phyloP scores from a whole-genome alignment of 352 stramenopile species.

The Phytophthora nicotianae region DNA sequence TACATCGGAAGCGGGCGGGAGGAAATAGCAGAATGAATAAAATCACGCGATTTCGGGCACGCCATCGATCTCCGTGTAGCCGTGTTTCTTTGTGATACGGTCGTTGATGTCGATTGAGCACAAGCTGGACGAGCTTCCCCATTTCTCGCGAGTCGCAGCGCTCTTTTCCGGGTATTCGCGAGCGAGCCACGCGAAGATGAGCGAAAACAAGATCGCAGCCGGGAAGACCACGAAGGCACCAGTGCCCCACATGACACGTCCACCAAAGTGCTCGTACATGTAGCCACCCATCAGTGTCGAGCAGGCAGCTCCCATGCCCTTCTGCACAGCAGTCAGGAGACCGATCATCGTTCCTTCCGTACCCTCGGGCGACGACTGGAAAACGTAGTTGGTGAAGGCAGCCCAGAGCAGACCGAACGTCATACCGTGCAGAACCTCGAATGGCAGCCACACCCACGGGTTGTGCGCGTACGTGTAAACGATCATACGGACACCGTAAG shows the following conservation, averaged over 20 bases:
- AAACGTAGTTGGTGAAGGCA: slow-evolving; percentile 81
- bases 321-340: slow-evolving; percentile 65
- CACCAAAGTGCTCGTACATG: slow-evolving; percentile 70
- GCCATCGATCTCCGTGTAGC: slow-evolving; percentile 32
- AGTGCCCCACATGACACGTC: slow-evolving; percentile 66
- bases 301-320: slow-evolving; percentile 62
- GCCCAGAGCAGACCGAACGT: slow-evolving; percentile 78
- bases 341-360: slow-evolving; percentile 81
- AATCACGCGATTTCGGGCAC: slow-evolving; percentile 20
- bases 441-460: slow-evolving; percentile 65
- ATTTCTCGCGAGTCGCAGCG: slow-evolving; percentile 30
- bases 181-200: slow-evolving; percentile 53
- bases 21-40: slow-evolving; percentile 10
- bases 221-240: slow-evolving; percentile 55
- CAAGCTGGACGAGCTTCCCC: slow-evolving; percentile 35
- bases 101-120: slow-evolving; percentile 43
- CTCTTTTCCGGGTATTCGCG: slow-evolving; percentile 42
- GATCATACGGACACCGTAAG: slow-evolving; percentile 63
- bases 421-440: slow-evolving; percentile 71
- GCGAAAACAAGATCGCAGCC: slow-evolving; percentile 44
- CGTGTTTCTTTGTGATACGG: slow-evolving; percentile 30
- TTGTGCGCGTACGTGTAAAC: slow-evolving; percentile 71
- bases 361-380: slow-evolving; percentile 58
- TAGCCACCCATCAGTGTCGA: slow-evolving; percentile 73
- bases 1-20: slow-evolving; percentile 7